Percentiles rank a stretch among this genome's conserved stretches.
phyloP scores from a whole-genome alignment of 148 eudicot genomes.

The Cornus controversa region DNA sequence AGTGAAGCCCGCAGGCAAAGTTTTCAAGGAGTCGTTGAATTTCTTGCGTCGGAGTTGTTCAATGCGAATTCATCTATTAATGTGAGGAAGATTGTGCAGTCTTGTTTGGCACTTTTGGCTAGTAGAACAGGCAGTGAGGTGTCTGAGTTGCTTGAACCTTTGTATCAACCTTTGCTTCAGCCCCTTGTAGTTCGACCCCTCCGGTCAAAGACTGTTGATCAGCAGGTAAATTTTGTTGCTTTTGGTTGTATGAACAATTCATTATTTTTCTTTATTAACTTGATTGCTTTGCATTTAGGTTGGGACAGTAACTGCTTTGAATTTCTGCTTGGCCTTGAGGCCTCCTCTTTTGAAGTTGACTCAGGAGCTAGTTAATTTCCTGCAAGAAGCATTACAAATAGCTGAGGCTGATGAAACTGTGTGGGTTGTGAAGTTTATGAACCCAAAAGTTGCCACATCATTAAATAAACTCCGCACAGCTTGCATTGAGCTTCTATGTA shows the following conservation, averaged over 20 bases:
- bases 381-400: conserved; percentile 92
- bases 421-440: conserved; percentile 90
- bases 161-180: conserved; percentile 87
- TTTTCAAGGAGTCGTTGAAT: conserved; percentile 92
- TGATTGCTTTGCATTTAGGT: conserved; percentile 51
- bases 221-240: conserved; percentile 58
- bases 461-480: conserved; percentile 88
- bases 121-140: conserved; percentile 99
- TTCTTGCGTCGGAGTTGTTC: conserved; percentile 85
- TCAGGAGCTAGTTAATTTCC: conserved; percentile 76
- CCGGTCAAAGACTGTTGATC: conserved; percentile 93
- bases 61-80: conserved; percentile 74
- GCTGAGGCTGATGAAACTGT: conserved; percentile 93
- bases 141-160: conserved; percentile 94
- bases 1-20: conserved; percentile 89
- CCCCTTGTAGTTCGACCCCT: conserved; percentile 85
- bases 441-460: conserved; percentile 82
- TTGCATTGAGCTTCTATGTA: conserved; percentile 95
- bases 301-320: conserved; percentile 92
- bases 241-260: conserved; percentile 5
- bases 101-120: conserved; percentile 93
- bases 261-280: conserved; percentile 6
- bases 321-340: conserved; percentile 95
- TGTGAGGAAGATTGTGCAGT: conserved; percentile 94
- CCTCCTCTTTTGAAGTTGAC: conserved; percentile 98